Base-by-base conservation (phyloP, 768 basidiomycete species). In the Hericium coralloides region DNA sequence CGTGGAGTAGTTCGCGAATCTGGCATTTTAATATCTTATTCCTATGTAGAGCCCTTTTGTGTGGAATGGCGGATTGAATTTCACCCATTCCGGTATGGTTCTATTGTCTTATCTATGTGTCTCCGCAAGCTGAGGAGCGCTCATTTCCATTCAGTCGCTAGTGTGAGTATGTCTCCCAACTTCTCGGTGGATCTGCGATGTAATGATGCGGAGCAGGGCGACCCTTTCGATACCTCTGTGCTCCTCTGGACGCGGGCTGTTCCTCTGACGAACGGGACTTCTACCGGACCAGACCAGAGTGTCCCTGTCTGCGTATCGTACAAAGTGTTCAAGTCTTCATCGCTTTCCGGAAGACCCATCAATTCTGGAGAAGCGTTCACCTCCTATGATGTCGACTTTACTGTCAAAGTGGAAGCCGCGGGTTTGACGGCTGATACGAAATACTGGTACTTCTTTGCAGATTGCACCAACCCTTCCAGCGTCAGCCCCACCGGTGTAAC, bases 231-330 rank as follows among this genome's bases (percentile, higher is more conserved):
- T 58, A 73, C 71, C 18, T 81, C 79, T 22, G 73, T 82, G 38
- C 70, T 81, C 38, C 72, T 82, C 17, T 84, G 82, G 81, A 84
- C 81, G 2, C 78, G 79, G 22, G 79, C 81, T 2, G 69, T 72
- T 18, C 74, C 78, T 12, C 60, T 68, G 20, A 69, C 70, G 18
- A 58, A 64, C 36, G 59, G 57, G 22, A 66, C 69, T 22, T 51
- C 65, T 14, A 45, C 65, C 39, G 62, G 67, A 50, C 78, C 76
- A 0, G 78, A 79, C 62, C 73, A 76, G 58, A 76, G 75, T 61
- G 74, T 80, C 15, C 79, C 80, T 17, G 73, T 78, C 41, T 82
- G 79, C 64, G 69, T 80, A 20, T 68, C 73, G 1, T 82, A 72
- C 70, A 73, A 73, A 61, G 70, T 82, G 37, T 75, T 70, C 43